Percentiles rank a stretch among this genome's conserved stretches.
phyloP scores from a whole-genome alignment of 2,329 filamentous ascomycete species.

The Orbilia brochopaga region DNA sequence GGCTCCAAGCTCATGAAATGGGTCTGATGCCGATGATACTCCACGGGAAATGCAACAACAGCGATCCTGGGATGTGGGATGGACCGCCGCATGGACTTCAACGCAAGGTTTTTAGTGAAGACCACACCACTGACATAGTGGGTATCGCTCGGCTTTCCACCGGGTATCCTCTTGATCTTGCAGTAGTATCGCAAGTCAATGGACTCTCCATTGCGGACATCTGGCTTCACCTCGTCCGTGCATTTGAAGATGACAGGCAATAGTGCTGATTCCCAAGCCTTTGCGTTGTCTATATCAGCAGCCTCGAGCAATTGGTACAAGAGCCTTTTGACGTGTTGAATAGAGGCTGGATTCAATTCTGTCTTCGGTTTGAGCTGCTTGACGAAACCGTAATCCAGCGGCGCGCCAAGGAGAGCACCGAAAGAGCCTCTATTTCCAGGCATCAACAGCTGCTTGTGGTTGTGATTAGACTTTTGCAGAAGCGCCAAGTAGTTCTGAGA shows the following conservation, averaged over 20 bases:
- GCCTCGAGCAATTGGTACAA: conserved; percentile 83
- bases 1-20: conserved; percentile 99
- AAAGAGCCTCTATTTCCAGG: conserved; percentile 39
- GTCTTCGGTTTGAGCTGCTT: conserved; percentile 65
- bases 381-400: conserved; percentile 30
- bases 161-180: conserved; percentile 94
- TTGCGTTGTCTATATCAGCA: conserved; percentile 71
- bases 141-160: conserved; percentile 86
- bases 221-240: conserved; percentile 91
- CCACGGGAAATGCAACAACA: conserved; percentile 91
- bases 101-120: conserved; percentile 93
- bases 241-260: conserved; percentile 88
- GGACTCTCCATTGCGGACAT: conserved; percentile 86
- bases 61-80: conserved; percentile 85
- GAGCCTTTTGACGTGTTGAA: conserved; percentile 85
- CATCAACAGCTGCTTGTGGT: conserved; percentile 20
- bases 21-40: conserved; percentile 89
- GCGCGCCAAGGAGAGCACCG: conserved; percentile 31
- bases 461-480: conserved; percentile 41
- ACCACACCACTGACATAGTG: conserved; percentile 96
- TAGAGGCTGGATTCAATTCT: conserved; percentile 83
- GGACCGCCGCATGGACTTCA: conserved; percentile 93
- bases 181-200: conserved; percentile 98
- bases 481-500: conserved; percentile 47
- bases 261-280: conserved; percentile 86